These are phyloP conservation scores for Cladosporium sp. DNA, from an alignment of 2,329 filamentous ascomycete species.

Conservation along the genomic window DNA sequence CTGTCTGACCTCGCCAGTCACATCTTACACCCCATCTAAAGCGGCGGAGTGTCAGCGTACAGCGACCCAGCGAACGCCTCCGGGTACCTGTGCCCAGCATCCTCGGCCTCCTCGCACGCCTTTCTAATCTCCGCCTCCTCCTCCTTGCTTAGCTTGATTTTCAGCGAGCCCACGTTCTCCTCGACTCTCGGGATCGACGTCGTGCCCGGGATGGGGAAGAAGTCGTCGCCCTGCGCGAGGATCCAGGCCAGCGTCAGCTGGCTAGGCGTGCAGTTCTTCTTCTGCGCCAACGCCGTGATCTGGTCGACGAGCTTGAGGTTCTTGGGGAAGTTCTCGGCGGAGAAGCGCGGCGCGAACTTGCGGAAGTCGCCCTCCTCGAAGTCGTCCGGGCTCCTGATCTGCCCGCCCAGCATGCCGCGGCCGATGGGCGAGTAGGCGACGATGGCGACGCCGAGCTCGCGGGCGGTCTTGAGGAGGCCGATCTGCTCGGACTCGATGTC, in stretches of 20 bases:
- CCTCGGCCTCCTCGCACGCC: slow-evolving; percentile 29
- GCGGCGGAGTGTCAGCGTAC: slow-evolving; percentile 7
- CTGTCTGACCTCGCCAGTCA: no score
- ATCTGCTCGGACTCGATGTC: slow-evolving; percentile 51
- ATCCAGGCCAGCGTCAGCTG: slow-evolving; percentile 61
- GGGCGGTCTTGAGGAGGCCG: slow-evolving; percentile 47
- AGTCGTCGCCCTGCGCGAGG: slow-evolving; percentile 49
- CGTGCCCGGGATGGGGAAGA: slow-evolving; percentile 52
- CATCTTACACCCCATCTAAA: background rate
- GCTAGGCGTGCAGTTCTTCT: slow-evolving; percentile 49
- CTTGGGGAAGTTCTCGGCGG: slow-evolving; percentile 48
- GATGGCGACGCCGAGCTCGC: slow-evolving; percentile 53
- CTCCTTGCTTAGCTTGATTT: slow-evolving; percentile 31
- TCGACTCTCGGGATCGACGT: slow-evolving; percentile 42
- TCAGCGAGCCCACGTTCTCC: slow-evolving; percentile 37
- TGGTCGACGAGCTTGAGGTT: slow-evolving; percentile 50
- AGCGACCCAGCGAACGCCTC: slow-evolving; percentile 18
- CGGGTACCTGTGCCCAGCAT: slow-evolving; percentile 35
- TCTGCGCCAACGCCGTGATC: slow-evolving; percentile 45
- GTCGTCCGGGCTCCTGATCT: slow-evolving; percentile 41
- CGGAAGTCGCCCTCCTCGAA: slow-evolving; percentile 47
- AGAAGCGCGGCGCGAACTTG: slow-evolving; percentile 42
- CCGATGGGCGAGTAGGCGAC: slow-evolving; percentile 57
- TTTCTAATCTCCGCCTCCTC: slow-evolving; percentile 33
- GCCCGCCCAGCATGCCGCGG: slow-evolving; percentile 51